A percentile compares a stretch with the other conserved stretches of the same genome.
Conservation (phyloP, 1,284 basidiomycete species). For the Apiotrichum laibachii region DNA sequence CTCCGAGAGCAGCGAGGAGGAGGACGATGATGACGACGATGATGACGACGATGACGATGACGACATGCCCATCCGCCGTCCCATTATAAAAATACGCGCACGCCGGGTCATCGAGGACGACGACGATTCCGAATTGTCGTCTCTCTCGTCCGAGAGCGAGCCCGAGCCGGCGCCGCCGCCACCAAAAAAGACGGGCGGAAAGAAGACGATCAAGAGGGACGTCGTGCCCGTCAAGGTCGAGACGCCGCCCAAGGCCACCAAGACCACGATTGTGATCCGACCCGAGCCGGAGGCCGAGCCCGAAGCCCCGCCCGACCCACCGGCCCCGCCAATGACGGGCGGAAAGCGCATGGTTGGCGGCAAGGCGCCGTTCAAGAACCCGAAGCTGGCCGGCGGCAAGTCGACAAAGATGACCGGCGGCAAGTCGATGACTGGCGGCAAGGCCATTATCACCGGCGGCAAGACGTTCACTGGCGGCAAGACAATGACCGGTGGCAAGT, state of each 20-base stretch:
- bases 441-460: not conserved
- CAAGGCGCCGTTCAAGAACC: conserved; percentile 12
- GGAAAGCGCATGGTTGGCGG: conserved; percentile 3
- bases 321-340: not conserved
- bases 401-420: not conserved
- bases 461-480: not conserved
- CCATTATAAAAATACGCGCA: conserved; percentile 13
- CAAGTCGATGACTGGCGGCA: not conserved
- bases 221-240: not conserved
- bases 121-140: conserved; percentile 36
- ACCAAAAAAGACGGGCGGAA: conserved; percentile 18
- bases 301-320: not conserved
- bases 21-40: conserved; percentile 26
- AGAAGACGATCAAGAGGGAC: conserved; percentile 17
- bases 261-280: not conserved
- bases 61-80: conserved; percentile 7
- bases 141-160: conserved; percentile 24
- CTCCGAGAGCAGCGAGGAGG: conserved; percentile 14
- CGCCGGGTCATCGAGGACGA: conserved; percentile 14
- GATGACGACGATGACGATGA: conserved; percentile 19
- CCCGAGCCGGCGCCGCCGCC: conserved; percentile 12
- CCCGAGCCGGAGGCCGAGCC: conserved; percentile 8
- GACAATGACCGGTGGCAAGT: conserved; percentile 4
- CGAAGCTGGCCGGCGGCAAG: conserved; percentile 10
- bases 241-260: not conserved